Conservation (phyloP, 768 basidiomycete species). For the Dioszegia hungarica region DNA sequence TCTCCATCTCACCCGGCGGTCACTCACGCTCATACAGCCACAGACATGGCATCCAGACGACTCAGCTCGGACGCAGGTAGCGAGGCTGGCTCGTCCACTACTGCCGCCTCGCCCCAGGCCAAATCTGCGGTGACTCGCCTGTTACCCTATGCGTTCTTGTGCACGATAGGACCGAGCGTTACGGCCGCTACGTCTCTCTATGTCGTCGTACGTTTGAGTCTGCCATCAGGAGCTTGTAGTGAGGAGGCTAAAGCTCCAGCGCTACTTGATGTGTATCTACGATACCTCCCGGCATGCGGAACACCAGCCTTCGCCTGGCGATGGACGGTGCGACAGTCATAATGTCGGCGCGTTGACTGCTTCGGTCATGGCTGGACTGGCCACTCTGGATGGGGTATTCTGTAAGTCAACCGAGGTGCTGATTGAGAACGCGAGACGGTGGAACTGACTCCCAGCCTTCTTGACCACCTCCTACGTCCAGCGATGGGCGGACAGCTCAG, state of each 20-base stretch:
- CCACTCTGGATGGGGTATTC: constrained; percentile 34
- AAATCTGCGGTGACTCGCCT: constrained; percentile 17
- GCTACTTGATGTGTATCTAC: constrained; percentile 33
- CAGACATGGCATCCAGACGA: too few species aligned
- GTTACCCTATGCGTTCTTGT: constrained; percentile 33
- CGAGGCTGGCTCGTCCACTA: neutral
- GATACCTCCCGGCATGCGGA: constrained; percentile 9
- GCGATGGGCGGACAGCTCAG: constrained; percentile 32
- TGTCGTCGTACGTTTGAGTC: constrained; percentile 27
- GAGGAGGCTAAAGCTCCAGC: constrained; percentile 9
- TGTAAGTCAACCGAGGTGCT: constrained; percentile 17
- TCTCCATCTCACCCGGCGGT: too few species aligned
- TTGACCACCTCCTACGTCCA: constrained; percentile 35
- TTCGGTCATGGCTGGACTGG: constrained; percentile 30
- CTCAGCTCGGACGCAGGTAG: too few species aligned
- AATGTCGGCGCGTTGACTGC: constrained; percentile 34
- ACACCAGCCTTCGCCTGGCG: constrained; percentile 13
- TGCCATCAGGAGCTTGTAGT: neutral
- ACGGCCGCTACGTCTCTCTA: constrained; percentile 38
- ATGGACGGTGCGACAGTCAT: constrained; percentile 24
- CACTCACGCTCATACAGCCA: too few species aligned
- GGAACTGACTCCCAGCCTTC: constrained; percentile 29
- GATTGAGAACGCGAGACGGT: neutral
- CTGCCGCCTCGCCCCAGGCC: too few species aligned
- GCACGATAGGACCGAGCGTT: constrained; percentile 40